Base-by-base conservation (phyloP, 108 stramenopile genomes). In the Hondaea fermentalgiana region DNA sequence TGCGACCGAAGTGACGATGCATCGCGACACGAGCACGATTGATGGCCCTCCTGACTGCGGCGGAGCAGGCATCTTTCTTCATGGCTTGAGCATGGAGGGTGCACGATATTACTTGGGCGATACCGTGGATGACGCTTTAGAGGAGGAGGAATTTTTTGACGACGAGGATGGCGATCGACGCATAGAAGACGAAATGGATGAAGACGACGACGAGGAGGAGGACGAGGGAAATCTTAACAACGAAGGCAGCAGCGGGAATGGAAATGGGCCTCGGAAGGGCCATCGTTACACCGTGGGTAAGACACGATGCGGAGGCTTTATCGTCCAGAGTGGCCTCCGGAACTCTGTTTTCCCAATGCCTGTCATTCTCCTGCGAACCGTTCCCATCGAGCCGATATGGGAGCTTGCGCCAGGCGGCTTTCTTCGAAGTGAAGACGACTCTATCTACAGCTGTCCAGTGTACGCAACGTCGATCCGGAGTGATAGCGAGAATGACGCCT, bases 41-140 rank as follows among this genome's bases (percentile, higher is more conserved):
- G 89, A 89, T 47, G 90, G 3, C 1, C 76, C 89, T 5, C 89
- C 88, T 17, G 93, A 92, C 6, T 59, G 72, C 49, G 94, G 95
- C 12, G 91, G 92, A 57, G 93, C 94, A 71, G 96, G 96, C 6
- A 92, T 93, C 5, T 96, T 94, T 59, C 88, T 94, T 19, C 94
- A 95, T 59, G 96, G 96, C 4, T 87, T 96, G 8, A 95, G 89
- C 92, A 92, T 96, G 44, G 96, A 96, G 72, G 96, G 96, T 6
- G 95, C 95, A 28, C 89, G 96, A 28, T 95, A 93, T 92, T 88
- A 92, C 49, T 55, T 60, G 8, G 94, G 92, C 12, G 94, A 94
- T 8, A 93, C 91, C 47, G 91, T 88, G 55, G 93, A 91, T 5
- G 93, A 92, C 45, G 55, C 57, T 5, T 72, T 69, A 45, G 83